Conservation (phyloP, 768 basidiomycete genomes). For the Dentipellis fragilis region DNA sequence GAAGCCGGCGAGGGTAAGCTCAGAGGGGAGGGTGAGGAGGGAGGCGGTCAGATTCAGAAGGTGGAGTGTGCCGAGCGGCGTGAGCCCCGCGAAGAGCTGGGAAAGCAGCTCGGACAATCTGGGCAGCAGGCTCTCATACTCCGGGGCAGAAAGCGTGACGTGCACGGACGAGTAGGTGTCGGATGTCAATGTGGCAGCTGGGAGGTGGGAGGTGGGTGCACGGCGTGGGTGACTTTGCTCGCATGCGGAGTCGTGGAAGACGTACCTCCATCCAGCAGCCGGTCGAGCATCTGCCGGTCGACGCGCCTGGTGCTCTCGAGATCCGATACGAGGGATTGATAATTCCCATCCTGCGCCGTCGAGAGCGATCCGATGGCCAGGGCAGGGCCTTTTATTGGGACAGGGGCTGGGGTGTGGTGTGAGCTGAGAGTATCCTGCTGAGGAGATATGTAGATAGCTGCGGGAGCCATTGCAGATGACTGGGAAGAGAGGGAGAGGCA, state of each 20-base stretch:
- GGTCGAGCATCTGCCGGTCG: conserved; percentile 75
- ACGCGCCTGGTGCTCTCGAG: conserved; percentile 46
- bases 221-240: too few species aligned
- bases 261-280: conserved; percentile 73
- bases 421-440: neutral
- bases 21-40: conserved; percentile 37
- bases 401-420: conserved; percentile 15
- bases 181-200: conserved; percentile 49
- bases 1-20: conserved; percentile 62
- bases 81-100: conserved; percentile 49
- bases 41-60: conserved; percentile 43
- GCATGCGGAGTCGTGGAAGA: too few species aligned
- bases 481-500: neutral
- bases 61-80: conserved; percentile 61
- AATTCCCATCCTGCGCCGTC: conserved; percentile 72
- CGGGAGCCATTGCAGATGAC: conserved; percentile 44
- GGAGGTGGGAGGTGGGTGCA: neutral
- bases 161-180: conserved; percentile 57
- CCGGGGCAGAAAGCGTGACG: conserved; percentile 49
- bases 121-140: conserved; percentile 49
- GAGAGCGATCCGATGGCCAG: conserved; percentile 71
- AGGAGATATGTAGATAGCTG: conserved; percentile 33
- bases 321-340: conserved; percentile 57
- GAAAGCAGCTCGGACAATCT: conserved; percentile 46
- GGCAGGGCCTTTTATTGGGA: conserved; percentile 33